Percentiles rank a stretch among this genome's conserved stretches.
Evolutionary conservation across 768 basidiomycete genomes (phyloP).

Genomic region (Leccinum longicurvipes): DNA sequence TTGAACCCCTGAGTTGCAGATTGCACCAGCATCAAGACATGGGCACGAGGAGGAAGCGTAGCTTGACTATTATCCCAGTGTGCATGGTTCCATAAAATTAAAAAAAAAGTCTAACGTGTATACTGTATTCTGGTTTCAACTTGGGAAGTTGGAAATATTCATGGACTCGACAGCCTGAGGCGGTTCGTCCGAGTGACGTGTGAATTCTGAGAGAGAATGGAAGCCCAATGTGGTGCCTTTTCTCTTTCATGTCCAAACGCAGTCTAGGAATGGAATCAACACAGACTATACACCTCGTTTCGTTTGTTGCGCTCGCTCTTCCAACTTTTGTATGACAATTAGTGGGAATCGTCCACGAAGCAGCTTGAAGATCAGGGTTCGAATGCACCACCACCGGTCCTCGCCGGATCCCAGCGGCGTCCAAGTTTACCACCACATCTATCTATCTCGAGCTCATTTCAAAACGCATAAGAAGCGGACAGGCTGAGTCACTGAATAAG

Average conservation of each 20-base stretch:
- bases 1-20: no score
- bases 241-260: not conserved
- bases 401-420: no score
- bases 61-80: no score
- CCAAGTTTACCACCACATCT: not conserved
- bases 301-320: not conserved
- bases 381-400: no score
- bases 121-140: no score
- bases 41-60: no score
- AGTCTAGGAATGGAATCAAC: not conserved
- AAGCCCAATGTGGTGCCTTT: not conserved
- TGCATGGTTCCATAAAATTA: no score
- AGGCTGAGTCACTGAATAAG: not conserved
- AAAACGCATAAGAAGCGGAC: not conserved
- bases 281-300: not conserved
- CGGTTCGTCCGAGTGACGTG: not conserved
- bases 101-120: no score
- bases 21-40: no score
- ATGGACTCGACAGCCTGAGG: not conserved
- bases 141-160: no score
- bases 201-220: not conserved
- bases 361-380: not conserved
- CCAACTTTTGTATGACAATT: not conserved
- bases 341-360: not conserved
- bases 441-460: not conserved